These are phyloP conservation scores for Corchorus olitorius DNA, from an alignment of 345 rosid genomes.

Conservation along the genomic window DNA sequence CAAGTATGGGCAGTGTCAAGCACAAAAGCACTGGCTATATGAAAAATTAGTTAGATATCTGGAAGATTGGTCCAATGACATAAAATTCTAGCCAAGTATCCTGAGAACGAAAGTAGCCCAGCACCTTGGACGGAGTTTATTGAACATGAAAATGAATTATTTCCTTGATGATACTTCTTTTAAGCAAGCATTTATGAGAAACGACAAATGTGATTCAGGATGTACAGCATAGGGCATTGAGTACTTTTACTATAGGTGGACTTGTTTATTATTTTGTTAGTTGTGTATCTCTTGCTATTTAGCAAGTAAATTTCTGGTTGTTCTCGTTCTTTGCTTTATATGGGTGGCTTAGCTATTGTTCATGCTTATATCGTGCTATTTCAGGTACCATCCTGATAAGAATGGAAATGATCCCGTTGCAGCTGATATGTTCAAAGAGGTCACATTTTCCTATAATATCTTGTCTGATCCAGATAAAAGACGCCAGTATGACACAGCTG, in stretches of 20 bases:
- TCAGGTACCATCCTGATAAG: constrained; percentile 99
- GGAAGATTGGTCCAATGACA: neutral
- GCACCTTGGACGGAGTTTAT: neutral
- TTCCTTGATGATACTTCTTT: too few relatives aligned
- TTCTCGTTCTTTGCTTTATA: neutral
- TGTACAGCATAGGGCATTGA: neutral
- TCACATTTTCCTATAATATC: constrained; percentile 86
- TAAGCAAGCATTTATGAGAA: neutral
- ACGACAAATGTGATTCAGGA: neutral
- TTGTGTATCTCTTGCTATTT: neutral
- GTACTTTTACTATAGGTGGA: neutral
- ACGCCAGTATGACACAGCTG: constrained; percentile 85
- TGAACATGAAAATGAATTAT: neutral
- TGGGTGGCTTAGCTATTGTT: constrained; percentile 2
- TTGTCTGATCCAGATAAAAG: constrained; percentile 91
- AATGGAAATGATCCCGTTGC: constrained; percentile 91
- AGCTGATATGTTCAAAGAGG: constrained; percentile 93
- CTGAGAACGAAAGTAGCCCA: neutral
- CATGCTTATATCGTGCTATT: constrained; percentile 26
- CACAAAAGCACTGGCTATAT: neutral
- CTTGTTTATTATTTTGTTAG: neutral
- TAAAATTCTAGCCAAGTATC: neutral
- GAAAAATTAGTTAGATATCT: neutral
- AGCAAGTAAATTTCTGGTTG: neutral
- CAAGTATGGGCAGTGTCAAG: neutral